Conservation (phyloP, 768 basidiomycete species). For the Mycena floridula region DNA sequence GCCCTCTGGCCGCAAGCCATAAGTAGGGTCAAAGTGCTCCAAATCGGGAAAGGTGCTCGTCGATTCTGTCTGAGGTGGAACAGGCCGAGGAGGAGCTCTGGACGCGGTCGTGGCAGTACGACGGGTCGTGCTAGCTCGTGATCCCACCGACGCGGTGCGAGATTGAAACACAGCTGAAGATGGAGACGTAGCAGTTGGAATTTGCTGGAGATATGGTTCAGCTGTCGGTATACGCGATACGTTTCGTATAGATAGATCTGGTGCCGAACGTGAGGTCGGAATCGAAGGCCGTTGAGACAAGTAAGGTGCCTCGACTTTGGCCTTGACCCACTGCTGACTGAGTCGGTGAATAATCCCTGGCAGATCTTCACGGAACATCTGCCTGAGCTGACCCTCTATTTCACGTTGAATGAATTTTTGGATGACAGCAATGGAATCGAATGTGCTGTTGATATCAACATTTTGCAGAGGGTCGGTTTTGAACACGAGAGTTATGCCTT, state of each 20-base stretch:
- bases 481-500: constrained; percentile 98
- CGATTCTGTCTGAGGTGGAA: constrained; percentile 13
- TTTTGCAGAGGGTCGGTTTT: constrained; percentile 98
- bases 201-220: not conserved
- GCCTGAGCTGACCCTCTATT: constrained; percentile 93
- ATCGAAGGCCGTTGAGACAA: constrained; percentile 46
- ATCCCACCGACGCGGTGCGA: constrained; percentile 36
- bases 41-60: constrained; percentile 33
- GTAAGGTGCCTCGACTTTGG: constrained; percentile 91
- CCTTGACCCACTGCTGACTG: constrained; percentile 93
- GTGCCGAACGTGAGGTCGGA: constrained; percentile 34
- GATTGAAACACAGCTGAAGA: constrained; percentile 15
- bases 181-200: constrained; percentile 6
- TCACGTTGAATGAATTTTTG: constrained; percentile 97
- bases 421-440: constrained; percentile 96
- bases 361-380: constrained; percentile 97
- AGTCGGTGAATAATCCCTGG: constrained; percentile 96
- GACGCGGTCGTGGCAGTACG: constrained; percentile 17
- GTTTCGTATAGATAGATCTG: constrained; percentile 26
- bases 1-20: constrained; percentile 90
- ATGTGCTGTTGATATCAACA: constrained; percentile 95
- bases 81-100: constrained; percentile 12
- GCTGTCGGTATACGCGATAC: constrained; percentile 6
- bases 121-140: constrained; percentile 26
- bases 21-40: constrained; percentile 94